Conservation (phyloP, 306 rosid genomes). For the Astragalus glycyphyllos region DNA sequence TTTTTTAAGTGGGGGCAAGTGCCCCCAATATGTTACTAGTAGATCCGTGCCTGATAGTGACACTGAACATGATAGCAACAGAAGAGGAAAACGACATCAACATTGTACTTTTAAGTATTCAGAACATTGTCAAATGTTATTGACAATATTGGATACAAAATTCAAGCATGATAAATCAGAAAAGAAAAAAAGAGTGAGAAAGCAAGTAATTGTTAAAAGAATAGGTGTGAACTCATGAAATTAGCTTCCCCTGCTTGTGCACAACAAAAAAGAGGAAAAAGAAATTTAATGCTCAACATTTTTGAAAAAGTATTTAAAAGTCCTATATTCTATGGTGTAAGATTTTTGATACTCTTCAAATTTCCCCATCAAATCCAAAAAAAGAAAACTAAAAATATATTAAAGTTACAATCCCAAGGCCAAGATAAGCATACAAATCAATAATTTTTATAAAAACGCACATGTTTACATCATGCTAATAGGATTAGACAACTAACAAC, state of each 20-base stretch:
- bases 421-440: conserved; percentile 20
- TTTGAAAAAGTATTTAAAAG: background rate
- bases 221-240: background rate
- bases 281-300: background rate
- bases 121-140: conserved; percentile 15
- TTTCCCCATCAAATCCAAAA: background rate
- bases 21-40: too few species aligned
- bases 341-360: background rate
- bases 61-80: background rate
- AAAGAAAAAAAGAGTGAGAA: background rate
- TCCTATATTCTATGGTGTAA: conserved; percentile 24
- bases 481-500: conserved; percentile 16
- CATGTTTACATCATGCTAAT: background rate
- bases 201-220: background rate
- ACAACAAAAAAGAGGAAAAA: background rate
- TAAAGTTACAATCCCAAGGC: background rate
- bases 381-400: background rate
- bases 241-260: background rate
- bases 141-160: conserved; percentile 2
- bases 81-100: conserved; percentile 2
- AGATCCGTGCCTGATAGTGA: too few species aligned
- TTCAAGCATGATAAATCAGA: background rate
- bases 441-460: background rate
- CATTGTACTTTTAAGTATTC: background rate
- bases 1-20: too few species aligned